Conservation (phyloP, 2,329 filamentous ascomycete genomes). For the Penicillium fuscoglaucum region DNA sequence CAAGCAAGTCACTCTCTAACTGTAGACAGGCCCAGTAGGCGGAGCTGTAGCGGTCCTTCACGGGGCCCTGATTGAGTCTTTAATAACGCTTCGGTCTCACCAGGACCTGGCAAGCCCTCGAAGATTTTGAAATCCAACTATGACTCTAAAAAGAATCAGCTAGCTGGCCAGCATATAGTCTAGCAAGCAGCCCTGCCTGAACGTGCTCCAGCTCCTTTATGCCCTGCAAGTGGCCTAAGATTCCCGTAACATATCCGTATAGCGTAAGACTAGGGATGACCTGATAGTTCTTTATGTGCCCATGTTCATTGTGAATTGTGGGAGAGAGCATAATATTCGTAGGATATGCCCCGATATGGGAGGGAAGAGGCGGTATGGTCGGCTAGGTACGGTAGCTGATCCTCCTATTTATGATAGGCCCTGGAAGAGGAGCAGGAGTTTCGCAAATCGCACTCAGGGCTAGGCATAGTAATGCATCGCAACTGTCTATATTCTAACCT, state of each 20-base stretch:
- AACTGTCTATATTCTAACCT: too few species aligned
- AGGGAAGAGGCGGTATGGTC: too few species aligned
- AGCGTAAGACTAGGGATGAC: slow-evolving; percentile 87
- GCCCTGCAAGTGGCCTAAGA: slow-evolving; percentile 77
- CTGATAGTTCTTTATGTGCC: slow-evolving; percentile 66
- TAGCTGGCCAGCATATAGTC: slow-evolving; percentile 85
- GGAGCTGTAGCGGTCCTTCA: slow-evolving; percentile 66
- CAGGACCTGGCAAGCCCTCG: slow-evolving; percentile 65
- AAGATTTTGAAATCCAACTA: slow-evolving; percentile 64
- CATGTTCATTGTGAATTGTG: too few species aligned
- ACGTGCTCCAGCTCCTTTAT: slow-evolving; percentile 80
- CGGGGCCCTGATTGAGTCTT: slow-evolving; percentile 27
- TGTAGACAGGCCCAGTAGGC: slow-evolving; percentile 94
- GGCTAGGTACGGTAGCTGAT: too few species aligned
- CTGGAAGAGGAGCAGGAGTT: too few species aligned
- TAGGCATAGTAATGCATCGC: too few species aligned
- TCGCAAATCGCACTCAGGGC: too few species aligned
- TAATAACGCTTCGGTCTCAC: slow-evolving; percentile 58
- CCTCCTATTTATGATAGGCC: too few species aligned
- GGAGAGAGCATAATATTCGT: too few species aligned
- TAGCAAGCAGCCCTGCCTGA: slow-evolving; percentile 82
- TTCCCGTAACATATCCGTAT: slow-evolving; percentile 81
- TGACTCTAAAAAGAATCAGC: slow-evolving; percentile 84
- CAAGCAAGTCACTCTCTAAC: slow-evolving; percentile 90
- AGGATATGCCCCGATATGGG: too few species aligned